Evolutionary conservation across 2,329 filamentous ascomycete genomes (phyloP).

Genomic region (Amylocarpus encephaloides): DNA sequence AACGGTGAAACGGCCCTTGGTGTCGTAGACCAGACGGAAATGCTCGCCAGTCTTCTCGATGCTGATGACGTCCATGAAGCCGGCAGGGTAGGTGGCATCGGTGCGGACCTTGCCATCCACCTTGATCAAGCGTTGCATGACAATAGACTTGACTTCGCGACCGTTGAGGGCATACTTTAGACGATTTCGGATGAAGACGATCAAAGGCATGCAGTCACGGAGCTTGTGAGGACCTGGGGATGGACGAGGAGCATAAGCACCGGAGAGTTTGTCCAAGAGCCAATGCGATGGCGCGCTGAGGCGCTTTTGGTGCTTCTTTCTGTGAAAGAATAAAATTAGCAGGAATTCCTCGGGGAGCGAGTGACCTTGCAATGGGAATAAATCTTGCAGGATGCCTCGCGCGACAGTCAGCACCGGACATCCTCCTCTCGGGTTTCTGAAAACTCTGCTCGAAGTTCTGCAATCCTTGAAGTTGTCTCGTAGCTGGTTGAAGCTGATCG

Average conservation of each 20-base stretch:
- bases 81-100: slow-evolving; percentile 92
- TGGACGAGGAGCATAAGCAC: slow-evolving; percentile 68
- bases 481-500: no score
- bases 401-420: not conserved
- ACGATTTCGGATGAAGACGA: slow-evolving; percentile 95
- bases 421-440: no score
- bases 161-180: slow-evolving; percentile 99
- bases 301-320: slow-evolving; percentile 99
- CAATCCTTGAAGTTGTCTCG: no score
- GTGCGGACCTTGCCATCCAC: slow-evolving; percentile 99
- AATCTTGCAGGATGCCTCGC: not conserved
- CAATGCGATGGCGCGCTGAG: slow-evolving; percentile 98
- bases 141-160: slow-evolving; percentile 94
- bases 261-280: slow-evolving; percentile 99
- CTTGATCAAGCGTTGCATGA: slow-evolving; percentile 99
- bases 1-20: slow-evolving; percentile 99
- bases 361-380: not conserved
- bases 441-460: not conserved
- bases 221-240: slow-evolving; percentile 95
- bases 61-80: slow-evolving; percentile 99
- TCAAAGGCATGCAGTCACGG: slow-evolving; percentile 96
- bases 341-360: not conserved
- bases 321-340: slow-evolving; percentile 35
- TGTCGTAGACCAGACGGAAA: slow-evolving; percentile 99
- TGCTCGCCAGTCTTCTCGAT: slow-evolving; percentile 99